Evolutionary conservation across 2,329 filamentous ascomycete genomes (phyloP).

Genomic region (Fusarium falciforme): DNA sequence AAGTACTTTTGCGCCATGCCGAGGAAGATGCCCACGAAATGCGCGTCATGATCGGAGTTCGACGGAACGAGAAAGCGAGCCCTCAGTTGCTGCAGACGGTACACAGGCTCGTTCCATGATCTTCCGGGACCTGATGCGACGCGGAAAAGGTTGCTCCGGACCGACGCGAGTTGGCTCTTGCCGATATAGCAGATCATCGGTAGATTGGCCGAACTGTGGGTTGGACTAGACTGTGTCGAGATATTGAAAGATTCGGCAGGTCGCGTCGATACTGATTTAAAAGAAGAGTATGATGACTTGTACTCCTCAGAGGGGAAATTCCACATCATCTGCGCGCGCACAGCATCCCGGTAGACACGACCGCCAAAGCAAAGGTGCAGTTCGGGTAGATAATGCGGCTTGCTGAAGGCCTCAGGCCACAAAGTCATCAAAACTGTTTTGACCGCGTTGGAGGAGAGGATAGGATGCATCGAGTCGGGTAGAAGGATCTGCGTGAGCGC

Average conservation of each 20-base stretch:
- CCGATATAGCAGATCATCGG: constrained; percentile 61
- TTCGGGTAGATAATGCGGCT: constrained; percentile 50
- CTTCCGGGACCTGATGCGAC: constrained; percentile 54
- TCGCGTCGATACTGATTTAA: constrained; percentile 53
- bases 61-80: constrained; percentile 60
- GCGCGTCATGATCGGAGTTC: constrained; percentile 63
- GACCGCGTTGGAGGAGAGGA: constrained; percentile 55
- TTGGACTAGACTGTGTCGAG: constrained; percentile 36
- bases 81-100: constrained; percentile 59
- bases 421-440: constrained; percentile 58
- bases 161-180: constrained; percentile 57
- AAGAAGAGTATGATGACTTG: constrained; percentile 46
- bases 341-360: constrained; percentile 56
- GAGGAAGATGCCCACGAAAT: constrained; percentile 64
- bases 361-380: constrained; percentile 63
- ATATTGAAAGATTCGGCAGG: constrained; percentile 46
- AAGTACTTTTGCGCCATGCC: constrained; percentile 68
- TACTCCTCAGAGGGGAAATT: constrained; percentile 48
- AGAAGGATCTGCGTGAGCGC: constrained; percentile 58
- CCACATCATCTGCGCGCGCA: constrained; percentile 65
- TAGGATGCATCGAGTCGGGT: constrained; percentile 46
- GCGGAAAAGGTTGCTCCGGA: constrained; percentile 61
- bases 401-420: constrained; percentile 53
- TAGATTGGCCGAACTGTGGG: constrained; percentile 37
- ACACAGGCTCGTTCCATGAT: constrained; percentile 60